Conservation (phyloP, 805 yeast species). For the Saccharomycopsis fodiens region DNA sequence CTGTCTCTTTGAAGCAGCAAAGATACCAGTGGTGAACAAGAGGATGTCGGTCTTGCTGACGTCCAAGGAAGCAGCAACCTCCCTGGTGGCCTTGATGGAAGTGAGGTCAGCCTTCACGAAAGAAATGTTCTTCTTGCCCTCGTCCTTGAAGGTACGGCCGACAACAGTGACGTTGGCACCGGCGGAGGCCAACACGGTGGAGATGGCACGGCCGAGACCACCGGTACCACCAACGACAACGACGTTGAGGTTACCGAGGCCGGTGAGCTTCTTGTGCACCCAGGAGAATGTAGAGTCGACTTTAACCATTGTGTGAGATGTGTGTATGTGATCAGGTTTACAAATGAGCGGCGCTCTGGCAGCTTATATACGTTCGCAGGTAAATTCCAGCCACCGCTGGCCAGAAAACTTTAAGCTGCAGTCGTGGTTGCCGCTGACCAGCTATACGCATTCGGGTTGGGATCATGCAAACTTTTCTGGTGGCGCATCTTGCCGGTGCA, state of each 20-base stretch:
- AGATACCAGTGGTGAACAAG: slow-evolving; percentile 35
- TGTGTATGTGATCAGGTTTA: too few relatives aligned
- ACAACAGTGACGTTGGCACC: slow-evolving; percentile 32
- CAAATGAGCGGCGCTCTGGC: too few relatives aligned
- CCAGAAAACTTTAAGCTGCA: too few relatives aligned
- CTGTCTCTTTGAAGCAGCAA: slow-evolving; percentile 28
- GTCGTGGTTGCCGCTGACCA: too few relatives aligned
- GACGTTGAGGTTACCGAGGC: slow-evolving; percentile 19
- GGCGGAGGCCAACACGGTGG: slow-evolving; percentile 22
- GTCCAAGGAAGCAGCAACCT: slow-evolving; percentile 24
- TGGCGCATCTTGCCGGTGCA: too few relatives aligned
- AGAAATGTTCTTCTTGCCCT: slow-evolving; percentile 23
- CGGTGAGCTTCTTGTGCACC: background rate
- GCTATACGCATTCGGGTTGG: too few relatives aligned
- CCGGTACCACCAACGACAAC: slow-evolving; percentile 35
- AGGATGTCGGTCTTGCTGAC: slow-evolving; percentile 25
- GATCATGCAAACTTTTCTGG: too few relatives aligned
- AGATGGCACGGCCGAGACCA: slow-evolving; percentile 33
- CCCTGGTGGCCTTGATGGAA: slow-evolving; percentile 24
- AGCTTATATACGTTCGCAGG: too few relatives aligned
- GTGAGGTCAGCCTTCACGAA: slow-evolving; percentile 31
- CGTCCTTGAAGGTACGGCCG: slow-evolving; percentile 31
- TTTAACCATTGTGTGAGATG: too few relatives aligned
- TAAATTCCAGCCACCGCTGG: too few relatives aligned
- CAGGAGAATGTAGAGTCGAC: background rate